Evolutionary conservation across 257 asterid species (phyloP).

Genomic region (Echites panduratus): DNA sequence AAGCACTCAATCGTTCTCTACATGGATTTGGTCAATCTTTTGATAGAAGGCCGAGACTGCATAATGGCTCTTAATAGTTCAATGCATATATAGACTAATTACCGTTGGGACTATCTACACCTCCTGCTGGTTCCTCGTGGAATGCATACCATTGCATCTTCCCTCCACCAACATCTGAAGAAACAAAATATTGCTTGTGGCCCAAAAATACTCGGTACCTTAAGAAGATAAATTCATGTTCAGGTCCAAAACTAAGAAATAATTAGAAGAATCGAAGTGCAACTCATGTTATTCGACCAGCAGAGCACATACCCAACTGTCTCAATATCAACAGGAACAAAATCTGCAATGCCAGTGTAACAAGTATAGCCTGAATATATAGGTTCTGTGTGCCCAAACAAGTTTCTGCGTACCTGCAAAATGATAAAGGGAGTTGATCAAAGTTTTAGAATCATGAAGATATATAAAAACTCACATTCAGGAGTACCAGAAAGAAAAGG

Average conservation of each 20-base stretch:
- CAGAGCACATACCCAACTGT: constrained; percentile 71
- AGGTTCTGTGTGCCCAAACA: constrained; percentile 65
- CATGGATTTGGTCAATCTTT: not conserved
- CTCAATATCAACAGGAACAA: constrained; percentile 86
- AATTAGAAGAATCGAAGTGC: not conserved
- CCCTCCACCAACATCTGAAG: constrained; percentile 98
- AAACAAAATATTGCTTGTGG: constrained; percentile 94
- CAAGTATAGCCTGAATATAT: constrained; percentile 91
- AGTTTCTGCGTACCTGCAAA: constrained; percentile 58
- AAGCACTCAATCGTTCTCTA: not conserved
- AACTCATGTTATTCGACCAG: not conserved
- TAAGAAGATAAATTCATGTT: constrained; percentile 17
- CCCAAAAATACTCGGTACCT: constrained; percentile 97
- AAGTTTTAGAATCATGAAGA: not conserved
- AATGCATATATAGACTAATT: constrained; percentile 7
- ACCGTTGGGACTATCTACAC: constrained; percentile 59
- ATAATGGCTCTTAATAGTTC: not conserved
- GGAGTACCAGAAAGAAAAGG: not conserved
- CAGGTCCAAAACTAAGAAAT: not conserved
- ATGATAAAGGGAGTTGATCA: not conserved
- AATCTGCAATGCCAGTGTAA: constrained; percentile 97
- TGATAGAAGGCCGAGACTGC: not conserved
- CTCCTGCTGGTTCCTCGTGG: constrained; percentile 78
- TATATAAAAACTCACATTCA: not conserved
- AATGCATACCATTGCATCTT: constrained; percentile 99